These are phyloP conservation scores for Sugiyamaella valdiviana DNA, from an alignment of 805 yeast genomes.

Conservation along the genomic window DNA sequence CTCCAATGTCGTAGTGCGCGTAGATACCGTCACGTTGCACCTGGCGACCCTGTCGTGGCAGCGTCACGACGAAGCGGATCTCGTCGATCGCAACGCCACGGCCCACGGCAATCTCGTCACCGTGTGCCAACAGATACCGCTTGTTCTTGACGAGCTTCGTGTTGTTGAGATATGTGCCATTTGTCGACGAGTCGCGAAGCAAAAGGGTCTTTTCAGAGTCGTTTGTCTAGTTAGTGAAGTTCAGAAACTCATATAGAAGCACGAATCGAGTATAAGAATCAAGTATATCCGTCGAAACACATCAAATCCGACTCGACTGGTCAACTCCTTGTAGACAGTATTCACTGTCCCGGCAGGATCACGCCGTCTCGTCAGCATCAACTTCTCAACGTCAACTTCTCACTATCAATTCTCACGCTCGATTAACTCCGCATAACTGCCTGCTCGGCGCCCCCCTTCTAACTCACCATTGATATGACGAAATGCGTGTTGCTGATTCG, in stretches of 20 bases:
- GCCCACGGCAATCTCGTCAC: conserved; percentile 90
- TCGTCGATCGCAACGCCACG: conserved; percentile 72
- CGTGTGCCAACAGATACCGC: conserved; percentile 77
- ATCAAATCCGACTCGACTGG: too few species aligned
- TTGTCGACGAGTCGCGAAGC: conserved; percentile 66
- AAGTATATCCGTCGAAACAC: too few species aligned
- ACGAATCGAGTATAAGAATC: too few species aligned
- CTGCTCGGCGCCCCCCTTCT: not conserved
- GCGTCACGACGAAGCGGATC: conserved; percentile 42
- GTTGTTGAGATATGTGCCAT: conserved; percentile 85
- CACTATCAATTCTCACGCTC: too few species aligned
- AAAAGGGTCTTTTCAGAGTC: conserved; percentile 16
- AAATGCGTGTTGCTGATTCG: conserved; percentile 72
- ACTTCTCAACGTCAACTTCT: too few species aligned
- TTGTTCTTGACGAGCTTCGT: conserved; percentile 65
- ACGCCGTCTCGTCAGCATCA: too few species aligned
- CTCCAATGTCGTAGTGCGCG: conserved; percentile 67
- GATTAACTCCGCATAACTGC: too few species aligned
- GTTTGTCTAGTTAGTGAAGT: not conserved
- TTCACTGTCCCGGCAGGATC: too few species aligned
- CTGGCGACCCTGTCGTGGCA: conserved; percentile 32
- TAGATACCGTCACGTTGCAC: conserved; percentile 46
- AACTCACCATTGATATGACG: conserved; percentile 37
- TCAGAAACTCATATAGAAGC: not conserved
- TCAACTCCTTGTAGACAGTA: too few species aligned